Base-by-base conservation (phyloP, 106 monocot genomes). In the Allium sativum region DNA sequence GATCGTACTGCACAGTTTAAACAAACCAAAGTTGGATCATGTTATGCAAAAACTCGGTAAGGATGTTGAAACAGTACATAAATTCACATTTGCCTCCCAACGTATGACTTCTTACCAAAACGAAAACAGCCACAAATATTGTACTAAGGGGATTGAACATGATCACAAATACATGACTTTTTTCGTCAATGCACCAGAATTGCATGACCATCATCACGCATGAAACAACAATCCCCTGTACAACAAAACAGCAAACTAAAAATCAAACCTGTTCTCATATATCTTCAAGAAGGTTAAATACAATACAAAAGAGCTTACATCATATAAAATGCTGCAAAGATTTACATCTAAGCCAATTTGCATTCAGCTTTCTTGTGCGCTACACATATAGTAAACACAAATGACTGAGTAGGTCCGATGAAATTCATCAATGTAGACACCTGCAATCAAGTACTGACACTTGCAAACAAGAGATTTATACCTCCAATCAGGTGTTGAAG, bases 341-440 rank as follows among this genome's bases (percentile, higher is more conserved):
- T 89, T 67, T 40, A 93, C 70, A 66, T 80, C 70, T 45, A 80
- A 79, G 48, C 85, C 83, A 31, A 93, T 58, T n/a, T n/a, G 64
- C n/a, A n/a, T n/a, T n/a, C n/a, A n/a, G n/a, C n/a, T n/a, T n/a
- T n/a, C n/a, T n/a, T n/a, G n/a, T n/a, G n/a, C 93, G 83, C 76
- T 61, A 86, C 59, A 41, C 73, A 65, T 50, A 64, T 83, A 12
- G 89, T 72, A 67, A 85, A 93, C 48, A 81, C 64, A 57, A 78
- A 80, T 48, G 93, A 93, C 57, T 93, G 93, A 47, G 73, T 73
- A 20, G 59, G 82, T 9, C 93, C 89, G 42, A 86, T 15, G 13
- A 89, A 74, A 61, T 77, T 75, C 85, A 93, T 89, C 93, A 88
- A 93, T 64, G 89, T 77, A 0, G 93, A n/a, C n/a, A n/a, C n/a